These are phyloP conservation scores for Claviceps purpurea DNA, from an alignment of 2,329 filamentous ascomycete species.

Conservation along the genomic window DNA sequence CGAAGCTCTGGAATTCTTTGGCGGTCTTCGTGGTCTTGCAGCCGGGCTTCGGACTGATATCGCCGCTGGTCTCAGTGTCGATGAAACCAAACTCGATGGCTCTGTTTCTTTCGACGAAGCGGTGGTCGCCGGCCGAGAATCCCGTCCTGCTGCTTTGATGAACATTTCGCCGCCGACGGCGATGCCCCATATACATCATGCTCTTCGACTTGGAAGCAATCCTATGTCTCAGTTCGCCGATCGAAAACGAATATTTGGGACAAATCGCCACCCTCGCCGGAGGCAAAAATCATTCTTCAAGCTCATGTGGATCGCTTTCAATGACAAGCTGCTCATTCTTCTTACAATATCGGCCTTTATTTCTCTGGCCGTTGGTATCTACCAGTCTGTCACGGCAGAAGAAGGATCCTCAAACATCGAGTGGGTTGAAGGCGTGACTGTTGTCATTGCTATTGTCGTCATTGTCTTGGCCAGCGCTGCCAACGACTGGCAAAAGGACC, in stretches of 20 bases:
- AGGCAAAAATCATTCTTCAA: slow-evolving; percentile 57
- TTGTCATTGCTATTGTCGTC: slow-evolving; percentile 62
- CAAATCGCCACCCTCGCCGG: slow-evolving; percentile 43
- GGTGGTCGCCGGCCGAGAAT: slow-evolving; percentile 22
- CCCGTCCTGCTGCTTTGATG: slow-evolving; percentile 15
- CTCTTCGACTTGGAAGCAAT: slow-evolving; percentile 17
- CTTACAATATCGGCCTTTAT: slow-evolving; percentile 59
- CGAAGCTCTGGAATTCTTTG: slow-evolving; percentile 34
- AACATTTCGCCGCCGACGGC: slow-evolving; percentile 10
- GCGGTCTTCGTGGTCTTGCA: slow-evolving; percentile 39
- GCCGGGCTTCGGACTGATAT: slow-evolving; percentile 36
- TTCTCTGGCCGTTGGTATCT: slow-evolving; percentile 61
- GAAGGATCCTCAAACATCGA: slow-evolving; percentile 45
- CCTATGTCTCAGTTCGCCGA: slow-evolving; percentile 28
- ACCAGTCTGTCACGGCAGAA: slow-evolving; percentile 50
- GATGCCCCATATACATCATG: slow-evolving; percentile 12
- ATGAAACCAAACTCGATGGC: slow-evolving; percentile 33
- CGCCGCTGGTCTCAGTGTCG: slow-evolving; percentile 32
- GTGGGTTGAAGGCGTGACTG: slow-evolving; percentile 74
- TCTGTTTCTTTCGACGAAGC: slow-evolving; percentile 36
- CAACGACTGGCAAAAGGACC: slow-evolving; percentile 74
- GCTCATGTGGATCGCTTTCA: slow-evolving; percentile 64
- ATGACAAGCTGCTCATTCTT: slow-evolving; percentile 66
- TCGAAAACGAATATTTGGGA: slow-evolving; percentile 55
- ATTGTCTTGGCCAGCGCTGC: slow-evolving; percentile 65